phyloP scores from a whole-genome alignment of 306 rosid genomes.

The Erythrophleum fordii region DNA sequence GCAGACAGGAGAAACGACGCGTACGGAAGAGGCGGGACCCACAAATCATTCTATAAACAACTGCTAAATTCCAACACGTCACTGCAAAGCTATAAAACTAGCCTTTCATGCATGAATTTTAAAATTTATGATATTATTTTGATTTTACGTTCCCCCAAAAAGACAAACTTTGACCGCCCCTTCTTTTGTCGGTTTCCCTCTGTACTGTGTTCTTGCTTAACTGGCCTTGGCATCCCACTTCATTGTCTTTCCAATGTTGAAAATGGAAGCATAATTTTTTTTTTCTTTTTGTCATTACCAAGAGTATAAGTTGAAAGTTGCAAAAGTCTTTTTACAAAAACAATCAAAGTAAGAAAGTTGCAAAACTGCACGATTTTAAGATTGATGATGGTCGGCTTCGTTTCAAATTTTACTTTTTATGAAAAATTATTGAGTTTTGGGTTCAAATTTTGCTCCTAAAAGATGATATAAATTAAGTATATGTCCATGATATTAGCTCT shows the following conservation, averaged over 20 bases:
- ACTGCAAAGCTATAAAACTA: conserved; percentile 36
- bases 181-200: conserved; percentile 55
- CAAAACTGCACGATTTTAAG: too few species aligned
- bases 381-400: too few species aligned
- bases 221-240: neutral
- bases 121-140: conserved; percentile 22
- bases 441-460: too few species aligned
- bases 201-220: conserved; percentile 27
- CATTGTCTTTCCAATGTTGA: neutral
- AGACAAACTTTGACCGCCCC: conserved; percentile 70
- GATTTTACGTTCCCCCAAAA: conserved; percentile 50
- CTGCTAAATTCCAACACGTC: conserved; percentile 63
- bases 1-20: conserved; percentile 60
- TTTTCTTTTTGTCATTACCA: neutral
- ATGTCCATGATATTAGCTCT: too few species aligned
- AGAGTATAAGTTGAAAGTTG: too few species aligned
- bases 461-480: too few species aligned
- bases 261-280: neutral
- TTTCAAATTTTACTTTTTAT: too few species aligned
- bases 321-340: too few species aligned
- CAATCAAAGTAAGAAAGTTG: too few species aligned
- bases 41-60: conserved; percentile 52
- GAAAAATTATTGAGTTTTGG: too few species aligned
- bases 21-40: conserved; percentile 53
- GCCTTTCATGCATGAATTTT: conserved; percentile 44